Conservation (phyloP, 257 asterid genomes). For the Fraxinus excelsior region DNA sequence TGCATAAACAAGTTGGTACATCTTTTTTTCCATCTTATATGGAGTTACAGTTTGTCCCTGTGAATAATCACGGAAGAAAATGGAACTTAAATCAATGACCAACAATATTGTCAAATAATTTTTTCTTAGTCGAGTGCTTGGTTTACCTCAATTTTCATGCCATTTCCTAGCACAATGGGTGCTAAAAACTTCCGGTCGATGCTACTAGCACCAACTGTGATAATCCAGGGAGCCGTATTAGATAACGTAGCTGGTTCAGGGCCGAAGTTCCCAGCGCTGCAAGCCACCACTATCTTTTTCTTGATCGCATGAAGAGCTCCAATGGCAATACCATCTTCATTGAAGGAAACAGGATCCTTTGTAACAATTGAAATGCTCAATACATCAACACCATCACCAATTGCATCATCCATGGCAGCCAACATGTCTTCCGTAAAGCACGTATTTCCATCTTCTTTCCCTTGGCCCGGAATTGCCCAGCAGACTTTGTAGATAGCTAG, state of each 20-base stretch:
- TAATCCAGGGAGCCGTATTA: slow-evolving; percentile 88
- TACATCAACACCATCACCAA: slow-evolving; percentile 78
- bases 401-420: slow-evolving; percentile 90
- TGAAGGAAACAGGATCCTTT: slow-evolving; percentile 36
- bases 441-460: slow-evolving; percentile 66
- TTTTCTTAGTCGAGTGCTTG: not conserved
- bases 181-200: slow-evolving; percentile 64
- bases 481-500: slow-evolving; percentile 88
- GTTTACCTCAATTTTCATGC: slow-evolving; percentile 48
- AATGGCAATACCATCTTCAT: slow-evolving; percentile 60
- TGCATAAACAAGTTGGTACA: slow-evolving; percentile 70
- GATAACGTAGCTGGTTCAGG: slow-evolving; percentile 62
- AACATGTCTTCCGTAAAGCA: slow-evolving; percentile 84
- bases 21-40: slow-evolving; percentile 47
- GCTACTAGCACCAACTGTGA: slow-evolving; percentile 92
- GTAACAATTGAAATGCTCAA: slow-evolving; percentile 78
- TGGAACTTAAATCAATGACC: not conserved
- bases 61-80: not conserved
- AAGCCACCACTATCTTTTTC: slow-evolving; percentile 65
- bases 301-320: slow-evolving; percentile 85
- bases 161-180: slow-evolving; percentile 69
- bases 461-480: slow-evolving; percentile 69
- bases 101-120: not conserved
- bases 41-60: slow-evolving; percentile 90
- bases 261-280: slow-evolving; percentile 87